A percentile compares a stretch with the other conserved stretches of the same genome.
Evolutionary conservation across 495 filamentous ascomycete species (phyloP).

Genomic region (Trichoderma reesei): DNA sequence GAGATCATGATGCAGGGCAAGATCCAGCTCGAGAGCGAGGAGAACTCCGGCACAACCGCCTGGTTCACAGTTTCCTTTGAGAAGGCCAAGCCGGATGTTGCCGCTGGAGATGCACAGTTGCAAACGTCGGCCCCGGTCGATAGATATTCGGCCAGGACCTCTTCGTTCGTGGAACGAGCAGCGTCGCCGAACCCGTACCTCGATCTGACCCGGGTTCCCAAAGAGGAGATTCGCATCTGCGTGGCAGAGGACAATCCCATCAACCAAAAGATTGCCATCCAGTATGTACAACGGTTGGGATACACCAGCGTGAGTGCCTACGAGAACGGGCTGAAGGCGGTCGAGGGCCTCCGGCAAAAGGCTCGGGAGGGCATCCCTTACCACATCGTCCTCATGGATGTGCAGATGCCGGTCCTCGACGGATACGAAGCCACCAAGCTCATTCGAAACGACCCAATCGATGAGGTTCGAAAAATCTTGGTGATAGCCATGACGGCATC

Average conservation of each 20-base stretch:
- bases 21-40: slow-evolving; percentile 69
- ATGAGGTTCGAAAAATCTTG: slow-evolving; percentile 62
- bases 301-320: slow-evolving; percentile 72
- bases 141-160: background rate
- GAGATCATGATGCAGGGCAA: slow-evolving; percentile 80
- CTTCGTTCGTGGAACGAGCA: slow-evolving; percentile 9
- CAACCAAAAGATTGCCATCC: slow-evolving; percentile 84
- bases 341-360: slow-evolving; percentile 69
- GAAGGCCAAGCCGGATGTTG: slow-evolving; percentile 52
- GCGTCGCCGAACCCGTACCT: slow-evolving; percentile 41
- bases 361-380: slow-evolving; percentile 60
- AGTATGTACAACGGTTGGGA: slow-evolving; percentile 75
- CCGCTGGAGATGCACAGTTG: slow-evolving; percentile 38
- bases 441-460: slow-evolving; percentile 63
- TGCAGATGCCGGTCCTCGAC: slow-evolving; percentile 88
- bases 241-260: slow-evolving; percentile 90
- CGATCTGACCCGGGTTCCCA: slow-evolving; percentile 56
- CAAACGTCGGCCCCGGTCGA: slow-evolving; percentile 18
- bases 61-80: slow-evolving; percentile 76
- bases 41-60: slow-evolving; percentile 71
- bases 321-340: slow-evolving; percentile 74
- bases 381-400: slow-evolving; percentile 85
- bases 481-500: slow-evolving; percentile 92
- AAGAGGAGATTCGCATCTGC: slow-evolving; percentile 70
- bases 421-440: slow-evolving; percentile 86